These are phyloP conservation scores for Bondarzewia mesenterica DNA, from an alignment of 1,284 basidiomycete genomes.

Conservation along the genomic window DNA sequence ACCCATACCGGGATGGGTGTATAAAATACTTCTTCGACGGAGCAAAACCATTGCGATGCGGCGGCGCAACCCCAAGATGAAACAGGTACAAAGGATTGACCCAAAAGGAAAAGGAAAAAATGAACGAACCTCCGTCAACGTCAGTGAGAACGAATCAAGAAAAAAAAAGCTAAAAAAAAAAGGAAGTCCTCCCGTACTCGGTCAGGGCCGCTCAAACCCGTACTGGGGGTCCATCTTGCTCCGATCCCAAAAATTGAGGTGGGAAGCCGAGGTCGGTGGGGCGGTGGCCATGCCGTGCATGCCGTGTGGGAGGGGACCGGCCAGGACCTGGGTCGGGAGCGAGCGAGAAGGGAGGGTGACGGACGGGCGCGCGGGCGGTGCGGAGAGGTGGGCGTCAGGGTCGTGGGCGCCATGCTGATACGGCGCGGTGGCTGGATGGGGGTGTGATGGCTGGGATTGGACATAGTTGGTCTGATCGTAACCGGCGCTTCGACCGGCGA, in stretches of 20 bases:
- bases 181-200: too few relatives aligned
- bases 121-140: too few relatives aligned
- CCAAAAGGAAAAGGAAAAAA: too few relatives aligned
- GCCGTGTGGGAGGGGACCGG: constrained; percentile 1
- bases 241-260: constrained; percentile 9
- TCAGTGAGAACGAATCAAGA: too few relatives aligned
- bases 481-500: constrained; percentile 8
- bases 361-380: constrained; percentile 7
- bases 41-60: too few relatives aligned
- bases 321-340: constrained; percentile 5
- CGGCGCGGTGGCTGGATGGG: constrained; percentile 1
- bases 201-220: too few relatives aligned
- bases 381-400: constrained; percentile 3
- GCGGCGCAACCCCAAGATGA: too few relatives aligned
- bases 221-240: constrained; percentile 9
- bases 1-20: too few relatives aligned
- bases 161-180: too few relatives aligned
- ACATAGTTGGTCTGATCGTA: constrained; percentile 2
- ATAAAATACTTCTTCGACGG: too few relatives aligned
- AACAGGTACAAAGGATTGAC: too few relatives aligned
- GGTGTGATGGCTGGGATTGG: constrained; percentile 7
- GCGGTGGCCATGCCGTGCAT: neutral
- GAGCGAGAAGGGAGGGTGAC: constrained; percentile 6
- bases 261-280: constrained; percentile 1
- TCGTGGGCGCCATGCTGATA: constrained; percentile 7